Evolutionary conservation across 2,329 filamentous ascomycete species (phyloP), one percentile per base, ranked within the genome.

Genomic region (Parafenestella ontariensis): DNA sequence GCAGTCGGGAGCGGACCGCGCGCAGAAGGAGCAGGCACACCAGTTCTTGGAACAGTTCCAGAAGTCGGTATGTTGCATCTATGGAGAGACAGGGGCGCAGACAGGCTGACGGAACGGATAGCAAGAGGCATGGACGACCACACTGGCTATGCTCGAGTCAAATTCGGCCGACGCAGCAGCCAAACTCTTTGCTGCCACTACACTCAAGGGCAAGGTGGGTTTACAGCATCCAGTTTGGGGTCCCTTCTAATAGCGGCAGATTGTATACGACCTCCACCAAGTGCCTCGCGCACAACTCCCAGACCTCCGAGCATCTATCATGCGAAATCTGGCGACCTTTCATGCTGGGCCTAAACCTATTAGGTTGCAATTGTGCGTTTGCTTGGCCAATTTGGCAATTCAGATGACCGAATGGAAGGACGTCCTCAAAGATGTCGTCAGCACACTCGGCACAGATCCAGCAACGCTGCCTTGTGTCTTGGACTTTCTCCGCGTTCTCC

Each of bases 361-460:
- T 39, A 85, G 95, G 71, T 90, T 96, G 64, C 94, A 97, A 79
- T 85, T 99, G 57, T 96, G 92, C 75, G 93, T 99, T 54, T 97
- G 93, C 78, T 82, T 99, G 72, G 94, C 94, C 17, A 94, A 94
- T 72, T 80, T 99, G 71, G 95, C 95, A 55, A 96, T 99, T 69
- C 93, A 98, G 79, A 96, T 98, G 92, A 89, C 87, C 68, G 85
- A 89, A 43, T 99, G 95, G 95, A 94, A 96, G 79, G 90, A 98
- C 75, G 95, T 98, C 48, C 81, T 99, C 59, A 83, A 86, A 42
- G 88, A 89, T 47, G 90, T 98, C 44, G 90, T 96, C 49, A 84
- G 87, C 51, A 85, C 90, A 39, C 85, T 98, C 52, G 89, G 90
- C 63, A 86, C 85, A 74, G 89, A 90, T 70, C 86, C 89, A 56